Evolutionary conservation across 2,329 filamentous ascomycete genomes (phyloP).

Genomic region (Kalaharituber pfeilii): DNA sequence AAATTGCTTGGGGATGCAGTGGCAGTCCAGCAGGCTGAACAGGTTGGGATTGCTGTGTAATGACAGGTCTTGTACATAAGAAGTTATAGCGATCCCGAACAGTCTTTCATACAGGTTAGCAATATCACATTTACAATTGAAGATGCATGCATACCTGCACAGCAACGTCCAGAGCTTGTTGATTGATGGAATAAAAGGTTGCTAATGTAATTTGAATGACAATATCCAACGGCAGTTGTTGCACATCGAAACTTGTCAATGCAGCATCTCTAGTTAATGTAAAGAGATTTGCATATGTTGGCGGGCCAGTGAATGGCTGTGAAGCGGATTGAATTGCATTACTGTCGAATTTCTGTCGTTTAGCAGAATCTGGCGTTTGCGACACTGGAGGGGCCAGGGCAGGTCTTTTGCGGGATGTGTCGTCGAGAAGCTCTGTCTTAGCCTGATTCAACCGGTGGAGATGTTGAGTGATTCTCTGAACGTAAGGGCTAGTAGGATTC

Average conservation of each 20-base stretch:
- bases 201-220: slow-evolving; percentile 68
- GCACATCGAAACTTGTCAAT: slow-evolving; percentile 65
- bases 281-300: slow-evolving; percentile 63
- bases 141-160: not conserved
- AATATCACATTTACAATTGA: slow-evolving; percentile 28
- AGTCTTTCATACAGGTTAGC: slow-evolving; percentile 9
- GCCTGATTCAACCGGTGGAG: slow-evolving; percentile 66
- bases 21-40: slow-evolving; percentile 5
- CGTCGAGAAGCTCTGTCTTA: slow-evolving; percentile 62
- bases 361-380: slow-evolving; percentile 58
- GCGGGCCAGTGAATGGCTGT: slow-evolving; percentile 24
- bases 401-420: slow-evolving; percentile 54
- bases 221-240: slow-evolving; percentile 55
- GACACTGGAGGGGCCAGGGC: slow-evolving; percentile 42
- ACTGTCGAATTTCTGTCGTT: slow-evolving; percentile 55
- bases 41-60: slow-evolving; percentile 8
- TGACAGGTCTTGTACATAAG: slow-evolving; percentile 7
- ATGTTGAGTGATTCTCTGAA: slow-evolving; percentile 67
- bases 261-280: slow-evolving; percentile 62
- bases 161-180: slow-evolving; percentile 50
- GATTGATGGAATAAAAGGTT: slow-evolving; percentile 55
- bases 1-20: not conserved
- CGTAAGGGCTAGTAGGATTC: slow-evolving; percentile 38
- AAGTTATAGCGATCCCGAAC: slow-evolving; percentile 14
- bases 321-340: slow-evolving; percentile 28